Evolutionary conservation across 495 filamentous ascomycete species (phyloP), one percentile per base, ranked within the genome.

Genomic region (Bacidia rubella): DNA sequence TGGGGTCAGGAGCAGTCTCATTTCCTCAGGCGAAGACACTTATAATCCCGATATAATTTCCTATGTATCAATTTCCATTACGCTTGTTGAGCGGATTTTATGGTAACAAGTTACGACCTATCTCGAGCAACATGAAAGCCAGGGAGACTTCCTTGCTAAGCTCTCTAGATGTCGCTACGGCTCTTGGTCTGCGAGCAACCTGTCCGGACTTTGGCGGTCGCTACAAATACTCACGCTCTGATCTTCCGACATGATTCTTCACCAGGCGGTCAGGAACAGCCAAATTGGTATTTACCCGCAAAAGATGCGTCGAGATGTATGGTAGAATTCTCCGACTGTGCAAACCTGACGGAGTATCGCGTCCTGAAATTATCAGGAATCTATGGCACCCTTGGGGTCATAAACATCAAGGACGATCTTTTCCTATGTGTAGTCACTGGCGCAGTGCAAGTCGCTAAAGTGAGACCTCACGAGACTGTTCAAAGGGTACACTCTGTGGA

Each of bases 391-490:
- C 74, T 98, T 49, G 92, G 92, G 1, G 70, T 98, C 35, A 86
- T 97, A 54, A 90, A 89, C 1, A 73, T 96, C 45, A 77, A 78
- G 44, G 74, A 80, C 24, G 90, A 95, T 74, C 80, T 94, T 15
- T 98, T 97, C 61, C 74, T 98, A 19, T 92, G 87, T 57, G 83
- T 95, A n/a, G 81, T 98, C 24, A 93, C 80, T 38, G 74, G 77
- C 39, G 82, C 87, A 35, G 75, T 74, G 7, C 78, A 80, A 44
- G 89, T 89, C 19, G 93, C 92, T 29, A 83, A 77, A 19, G 77
- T 95, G 35, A 74, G 87, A 46, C 88, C 90, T 0, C 86, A 84
- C 11, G 92, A 98, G 71, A 86, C 80, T 5, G 83, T 97, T 20
- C 82, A 88, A 62, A 84, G 78, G 65, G 96, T 98, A 49, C 75